Evolutionary conservation across 1,284 basidiomycete species (phyloP).

Genomic region (Microbotryomycetes sp.): DNA sequence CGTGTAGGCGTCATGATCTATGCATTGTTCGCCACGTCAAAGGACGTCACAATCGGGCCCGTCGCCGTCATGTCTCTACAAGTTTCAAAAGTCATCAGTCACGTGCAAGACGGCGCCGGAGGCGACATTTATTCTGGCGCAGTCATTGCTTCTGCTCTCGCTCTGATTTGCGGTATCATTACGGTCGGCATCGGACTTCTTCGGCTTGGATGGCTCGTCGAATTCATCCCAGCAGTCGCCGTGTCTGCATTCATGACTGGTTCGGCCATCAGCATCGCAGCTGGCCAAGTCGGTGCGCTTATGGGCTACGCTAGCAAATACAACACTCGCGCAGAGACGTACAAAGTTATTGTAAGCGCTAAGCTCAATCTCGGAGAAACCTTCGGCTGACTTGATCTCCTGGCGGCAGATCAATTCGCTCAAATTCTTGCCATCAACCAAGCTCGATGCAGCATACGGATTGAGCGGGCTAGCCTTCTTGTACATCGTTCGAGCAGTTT

Average conservation of each 20-base stretch:
- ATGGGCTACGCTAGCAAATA: constrained; percentile 73
- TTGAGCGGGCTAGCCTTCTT: constrained; percentile 65
- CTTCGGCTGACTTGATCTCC: too few species aligned
- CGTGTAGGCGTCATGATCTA: constrained; percentile 18
- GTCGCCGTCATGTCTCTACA: constrained; percentile 93
- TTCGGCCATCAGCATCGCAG: constrained; percentile 50
- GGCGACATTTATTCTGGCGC: constrained; percentile 43
- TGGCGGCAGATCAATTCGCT: constrained; percentile 70
- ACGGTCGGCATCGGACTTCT: constrained; percentile 88
- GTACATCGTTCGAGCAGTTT: constrained; percentile 65
- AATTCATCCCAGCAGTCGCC: constrained; percentile 86
- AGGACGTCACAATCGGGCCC: constrained; percentile 79
- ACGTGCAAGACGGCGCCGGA: constrained; percentile 48
- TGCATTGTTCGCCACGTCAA: constrained; percentile 83
- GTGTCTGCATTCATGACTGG: constrained; percentile 72
- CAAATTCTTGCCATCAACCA: constrained; percentile 65
- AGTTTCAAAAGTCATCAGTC: constrained; percentile 68
- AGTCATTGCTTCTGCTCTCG: constrained; percentile 74
- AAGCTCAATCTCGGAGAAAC: too few species aligned
- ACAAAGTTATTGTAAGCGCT: constrained; percentile 55
- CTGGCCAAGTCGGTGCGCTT: constrained; percentile 74
- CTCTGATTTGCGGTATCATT: constrained; percentile 86
- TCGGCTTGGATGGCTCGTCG: constrained; percentile 87
- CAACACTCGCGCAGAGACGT: constrained; percentile 72
- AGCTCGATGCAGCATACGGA: constrained; percentile 83